A percentile compares a stretch with the other conserved stretches of the same genome.
phyloP scores from a whole-genome alignment of 2,329 filamentous ascomycete species.

The Colletotrichum sp. region DNA sequence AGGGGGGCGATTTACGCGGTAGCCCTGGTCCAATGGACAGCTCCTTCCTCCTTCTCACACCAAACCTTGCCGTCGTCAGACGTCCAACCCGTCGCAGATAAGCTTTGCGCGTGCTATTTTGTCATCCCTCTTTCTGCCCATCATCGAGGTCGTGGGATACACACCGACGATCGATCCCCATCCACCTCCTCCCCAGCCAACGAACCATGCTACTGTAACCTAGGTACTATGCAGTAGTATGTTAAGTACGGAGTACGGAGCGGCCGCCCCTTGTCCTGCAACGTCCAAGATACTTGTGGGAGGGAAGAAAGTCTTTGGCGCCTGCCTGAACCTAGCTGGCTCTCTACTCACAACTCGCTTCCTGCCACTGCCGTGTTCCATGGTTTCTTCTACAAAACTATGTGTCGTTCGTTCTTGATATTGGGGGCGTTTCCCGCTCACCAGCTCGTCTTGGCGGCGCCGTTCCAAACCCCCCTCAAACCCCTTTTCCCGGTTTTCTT shows the following conservation, averaged over 20 bases:
- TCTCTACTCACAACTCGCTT: too few relatives aligned
- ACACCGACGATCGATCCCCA: neutral
- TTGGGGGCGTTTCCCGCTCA: neutral
- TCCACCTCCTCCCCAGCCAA: neutral
- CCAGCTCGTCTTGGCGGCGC: neutral
- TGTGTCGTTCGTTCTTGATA: neutral
- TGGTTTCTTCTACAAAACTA: neutral
- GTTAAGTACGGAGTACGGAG: neutral
- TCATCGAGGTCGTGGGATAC: neutral
- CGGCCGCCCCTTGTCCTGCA: neutral
- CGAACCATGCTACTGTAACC: neutral
- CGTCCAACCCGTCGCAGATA: slow-evolving; percentile 5
- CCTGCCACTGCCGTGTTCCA: too few relatives aligned
- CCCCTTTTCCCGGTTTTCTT: neutral
- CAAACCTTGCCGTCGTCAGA: neutral
- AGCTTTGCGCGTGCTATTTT: neutral
- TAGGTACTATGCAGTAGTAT: too few relatives aligned
- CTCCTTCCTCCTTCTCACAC: neutral
- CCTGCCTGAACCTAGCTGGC: too few relatives aligned
- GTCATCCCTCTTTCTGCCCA: neutral
- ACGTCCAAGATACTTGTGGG: neutral
- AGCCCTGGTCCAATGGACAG: neutral
- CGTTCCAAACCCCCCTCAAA: neutral
- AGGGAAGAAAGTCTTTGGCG: neutral
- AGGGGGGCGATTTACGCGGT: neutral